These are phyloP conservation scores for Raffaelea deltoideospora DNA, from an alignment of 2,329 filamentous ascomycete genomes.

Conservation along the genomic window DNA sequence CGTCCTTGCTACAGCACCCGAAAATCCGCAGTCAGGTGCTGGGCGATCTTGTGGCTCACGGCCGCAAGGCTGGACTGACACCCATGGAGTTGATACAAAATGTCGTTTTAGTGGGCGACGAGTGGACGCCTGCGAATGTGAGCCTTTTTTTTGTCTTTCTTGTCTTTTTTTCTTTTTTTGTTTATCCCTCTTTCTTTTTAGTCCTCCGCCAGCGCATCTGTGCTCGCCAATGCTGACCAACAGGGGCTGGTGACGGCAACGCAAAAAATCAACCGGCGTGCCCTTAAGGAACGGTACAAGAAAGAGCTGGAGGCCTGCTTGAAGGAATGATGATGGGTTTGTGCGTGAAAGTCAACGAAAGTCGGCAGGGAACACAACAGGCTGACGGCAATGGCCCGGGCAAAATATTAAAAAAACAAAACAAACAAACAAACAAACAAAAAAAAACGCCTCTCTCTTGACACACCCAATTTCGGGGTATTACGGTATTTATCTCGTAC, in stretches of 20 bases:
- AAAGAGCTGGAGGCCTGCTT: constrained; percentile 33
- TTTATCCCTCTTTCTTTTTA: background rate
- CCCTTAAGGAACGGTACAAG: constrained; percentile 33
- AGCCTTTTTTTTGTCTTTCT: constrained; percentile 25
- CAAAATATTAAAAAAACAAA: no score
- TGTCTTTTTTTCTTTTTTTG: constrained; percentile 10
- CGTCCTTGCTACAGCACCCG: constrained; percentile 46
- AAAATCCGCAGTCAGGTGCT: constrained; percentile 46
- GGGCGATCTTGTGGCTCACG: constrained; percentile 54
- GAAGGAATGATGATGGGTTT: constrained; percentile 3
- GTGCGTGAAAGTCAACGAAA: no score
- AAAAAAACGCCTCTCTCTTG: no score
- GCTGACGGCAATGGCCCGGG: no score
- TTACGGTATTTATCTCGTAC: no score
- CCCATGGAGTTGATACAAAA: constrained; percentile 62
- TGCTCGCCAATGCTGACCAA: background rate
- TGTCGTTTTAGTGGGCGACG: constrained; percentile 67
- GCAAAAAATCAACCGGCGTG: constrained; percentile 42
- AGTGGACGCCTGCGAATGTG: constrained; percentile 77
- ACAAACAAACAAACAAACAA: no score
- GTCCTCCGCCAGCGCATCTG: no score
- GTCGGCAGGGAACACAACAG: no score
- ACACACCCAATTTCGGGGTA: no score
- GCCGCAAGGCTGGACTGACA: constrained; percentile 49
- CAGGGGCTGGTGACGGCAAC: constrained; percentile 47